phyloP scores from a whole-genome alignment of 2,329 filamentous ascomycete genomes.

The Monilinia laxa region DNA sequence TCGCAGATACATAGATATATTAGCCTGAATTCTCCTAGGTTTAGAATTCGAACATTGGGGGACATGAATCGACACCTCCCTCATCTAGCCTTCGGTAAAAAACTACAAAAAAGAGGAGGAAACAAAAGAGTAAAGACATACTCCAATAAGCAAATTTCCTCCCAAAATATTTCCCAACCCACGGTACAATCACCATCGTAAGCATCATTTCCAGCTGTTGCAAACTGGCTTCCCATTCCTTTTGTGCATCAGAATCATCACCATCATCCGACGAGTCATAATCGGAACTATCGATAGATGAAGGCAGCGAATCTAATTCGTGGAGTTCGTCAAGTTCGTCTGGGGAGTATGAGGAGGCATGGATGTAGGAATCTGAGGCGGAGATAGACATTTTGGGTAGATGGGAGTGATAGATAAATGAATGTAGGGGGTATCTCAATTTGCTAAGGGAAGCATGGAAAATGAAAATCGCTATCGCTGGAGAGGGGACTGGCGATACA shows the following conservation, averaged over 20 bases:
- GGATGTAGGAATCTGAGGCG: constrained; percentile 30
- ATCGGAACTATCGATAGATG: constrained; percentile 51
- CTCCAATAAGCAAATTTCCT: constrained; percentile 96
- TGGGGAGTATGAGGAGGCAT: constrained; percentile 49
- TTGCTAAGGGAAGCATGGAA: constrained; percentile 1
- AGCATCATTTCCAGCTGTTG: constrained; percentile 91
- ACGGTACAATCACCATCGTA: constrained; percentile 93
- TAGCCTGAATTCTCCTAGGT: neutral
- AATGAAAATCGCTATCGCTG: constrained; percentile 14
- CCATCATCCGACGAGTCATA: constrained; percentile 47
- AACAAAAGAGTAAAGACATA: constrained; percentile 50
- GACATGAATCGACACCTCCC: too few species aligned
- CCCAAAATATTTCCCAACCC: constrained; percentile 91
- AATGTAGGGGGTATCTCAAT: neutral
- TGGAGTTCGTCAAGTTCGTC: constrained; percentile 45
- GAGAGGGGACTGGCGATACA: constrained; percentile 17
- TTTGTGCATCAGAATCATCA: constrained; percentile 78
- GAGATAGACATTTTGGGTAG: constrained; percentile 26
- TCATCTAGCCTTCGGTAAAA: neutral
- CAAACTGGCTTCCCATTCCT: constrained; percentile 90
- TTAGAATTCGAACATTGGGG: neutral
- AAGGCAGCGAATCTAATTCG: constrained; percentile 62
- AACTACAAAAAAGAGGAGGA: too few species aligned
- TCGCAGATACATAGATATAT: neutral
- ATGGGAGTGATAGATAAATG: neutral